Conservation (phyloP, 352 stramenopile genomes). For the Phytophthora sojae region DNA sequence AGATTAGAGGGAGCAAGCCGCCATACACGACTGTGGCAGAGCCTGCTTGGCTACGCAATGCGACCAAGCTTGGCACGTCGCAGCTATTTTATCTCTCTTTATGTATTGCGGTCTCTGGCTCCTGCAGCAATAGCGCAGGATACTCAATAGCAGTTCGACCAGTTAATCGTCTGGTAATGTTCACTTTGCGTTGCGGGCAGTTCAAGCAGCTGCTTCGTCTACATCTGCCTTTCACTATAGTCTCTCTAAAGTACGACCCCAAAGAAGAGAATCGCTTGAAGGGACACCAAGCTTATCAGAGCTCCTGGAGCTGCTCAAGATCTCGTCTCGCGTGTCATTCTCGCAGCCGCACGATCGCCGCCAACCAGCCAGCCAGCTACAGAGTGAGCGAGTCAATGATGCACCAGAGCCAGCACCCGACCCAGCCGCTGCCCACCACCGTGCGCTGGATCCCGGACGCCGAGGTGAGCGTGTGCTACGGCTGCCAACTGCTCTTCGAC, state of each 20-base stretch:
- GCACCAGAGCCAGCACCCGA: slow-evolving; percentile 28
- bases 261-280: neutral
- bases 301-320: slow-evolving; percentile 11
- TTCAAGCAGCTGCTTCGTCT: neutral
- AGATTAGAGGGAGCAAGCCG: slow-evolving; percentile 12
- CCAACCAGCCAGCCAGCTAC: neutral
- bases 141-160: no score
- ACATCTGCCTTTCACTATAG: neutral
- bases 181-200: neutral
- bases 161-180: no score
- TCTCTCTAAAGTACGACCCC: neutral
- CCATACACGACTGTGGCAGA: neutral
- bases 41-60: neutral
- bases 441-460: slow-evolving; percentile 87
- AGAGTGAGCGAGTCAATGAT: slow-evolving; percentile 12
- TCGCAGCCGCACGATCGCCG: neutral
- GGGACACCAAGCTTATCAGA: slow-evolving; percentile 15
- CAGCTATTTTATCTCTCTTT: slow-evolving; percentile 3
- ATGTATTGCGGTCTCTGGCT: slow-evolving; percentile 1
- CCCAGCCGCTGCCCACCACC: slow-evolving; percentile 52
- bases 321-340: slow-evolving; percentile 18
- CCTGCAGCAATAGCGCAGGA: neutral
- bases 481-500: slow-evolving; percentile 87
- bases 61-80: neutral
- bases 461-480: slow-evolving; percentile 80